Evolutionary conservation across 179 eudicot species (phyloP), one percentile per base, ranked within the genome.

Genomic region (Drosera spatulata): DNA sequence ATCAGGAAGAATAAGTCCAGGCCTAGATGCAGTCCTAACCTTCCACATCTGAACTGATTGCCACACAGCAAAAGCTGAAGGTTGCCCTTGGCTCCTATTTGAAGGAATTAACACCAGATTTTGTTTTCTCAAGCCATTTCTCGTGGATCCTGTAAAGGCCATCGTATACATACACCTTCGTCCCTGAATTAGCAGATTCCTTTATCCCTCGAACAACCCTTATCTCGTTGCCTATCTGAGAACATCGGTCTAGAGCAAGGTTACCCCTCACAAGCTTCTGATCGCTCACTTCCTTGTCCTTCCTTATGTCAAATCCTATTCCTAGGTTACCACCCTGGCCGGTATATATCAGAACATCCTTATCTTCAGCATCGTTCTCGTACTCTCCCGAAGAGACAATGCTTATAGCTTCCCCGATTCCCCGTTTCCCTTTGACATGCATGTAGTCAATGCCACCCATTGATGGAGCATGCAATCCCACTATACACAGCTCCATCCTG

Each of bases 201-300:
- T 62, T 73, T 46, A 79, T 4, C 22, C 84, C 84, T 46, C 84
- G 65, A n/a, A 76, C 63, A 22, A 79, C 84, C 58, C 84, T 65
- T 44, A 79, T 69, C 58, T 69, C 78, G 66, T 79, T 79, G 7
- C 62, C 80, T 6, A 76, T 66, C 53, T 73, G 80, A 58, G 73
- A 62, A 64, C 80, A 76, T 65, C 71, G 76, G 55, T 79, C 84
- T 41, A 79, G 43, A 60, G 84, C 84, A 22, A 79, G 79, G 64
- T 79, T 82, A 64, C 87, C 87, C 68, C 81, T 77, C 64, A 71
- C 87, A n/a, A 82, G 87, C 66, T 79, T 76, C 61, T 79, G 84
- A 66, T 79, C 84, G 47, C 66, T 65, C 61, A 68, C 64, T 58
- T 51, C 68, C 48, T 75, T 73, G 52, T 76, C 79, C 62, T 58